Base-by-base conservation (phyloP, 2,329 filamentous ascomycete species). In the Sphaceloma murrayae region DNA sequence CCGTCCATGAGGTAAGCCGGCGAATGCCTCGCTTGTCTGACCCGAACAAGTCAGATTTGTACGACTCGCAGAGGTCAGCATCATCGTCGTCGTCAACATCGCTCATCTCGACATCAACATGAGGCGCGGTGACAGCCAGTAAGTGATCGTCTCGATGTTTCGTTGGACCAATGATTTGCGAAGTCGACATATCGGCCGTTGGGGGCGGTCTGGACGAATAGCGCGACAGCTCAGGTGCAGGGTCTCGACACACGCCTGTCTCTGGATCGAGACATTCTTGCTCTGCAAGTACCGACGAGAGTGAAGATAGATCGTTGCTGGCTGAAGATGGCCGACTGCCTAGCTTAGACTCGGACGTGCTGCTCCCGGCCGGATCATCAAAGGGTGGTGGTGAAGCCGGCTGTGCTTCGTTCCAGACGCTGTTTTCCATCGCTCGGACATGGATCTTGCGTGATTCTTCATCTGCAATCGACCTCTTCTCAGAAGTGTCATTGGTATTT, bases 381-480 rank as follows among this genome's bases (percentile, higher is more conserved):
- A 55, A 54, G 2, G 56, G 54, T 6, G 58, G 57, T 16, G 59
- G 58, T 13, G 60, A 60, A 6, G 55, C 50, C 1, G 59, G 58
- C 34, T 62, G 60, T 5, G 53, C 58, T 36, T 61, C 58, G 31
- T 62, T 60, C 47, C 50, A 56, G 16, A 61, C 53, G 44, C 59
- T 38, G 43, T 48, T 39, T 47, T 53, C 36, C 56, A 62, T 46
- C 4, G 56, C 58, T 24, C 56, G 46, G n/a, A 61, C 64, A 47
- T 70, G 65, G 13, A 59, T 52, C 33, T 56, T 52, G 6, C 65
- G 62, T 44, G 59, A 52, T 18, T 51, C 53, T 40, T 65, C 58
- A 19, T 53, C 51, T 7, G 53, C 44, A n/a, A n/a, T n/a, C n/a
- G n/a, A n/a, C n/a, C n/a, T n/a, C n/a, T n/a, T n/a, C n/a, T n/a